Base-by-base conservation (phyloP, 805 yeast species). In the Schwanniomyces polymorphus region DNA sequence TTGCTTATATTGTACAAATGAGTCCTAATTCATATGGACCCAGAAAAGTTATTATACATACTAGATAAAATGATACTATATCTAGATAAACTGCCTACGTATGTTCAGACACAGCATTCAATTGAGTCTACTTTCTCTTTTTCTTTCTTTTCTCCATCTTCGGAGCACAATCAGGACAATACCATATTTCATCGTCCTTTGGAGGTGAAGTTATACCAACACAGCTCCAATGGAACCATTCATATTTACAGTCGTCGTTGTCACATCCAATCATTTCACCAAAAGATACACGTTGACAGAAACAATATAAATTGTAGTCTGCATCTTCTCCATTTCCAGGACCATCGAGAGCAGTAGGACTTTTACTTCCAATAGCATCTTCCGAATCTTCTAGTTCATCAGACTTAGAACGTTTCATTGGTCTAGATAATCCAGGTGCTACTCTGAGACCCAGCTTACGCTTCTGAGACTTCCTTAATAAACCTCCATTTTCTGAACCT, bases 201-300 rank as follows among this genome's bases (percentile, higher is more conserved):
- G 98, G 98, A 4, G 96, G 97, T 43, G 83, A 85, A 16, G 83
- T 84, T 49, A 92, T 72, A 1, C 96, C 96, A 37, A 92, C 97
- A 73, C 99, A 94, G 46, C 84, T 86, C 76, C 91, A 92, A 67
- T 94, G 99, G 70, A 92, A 92, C 98, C 98, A 92, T 63, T 90
- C 97, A 54, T 76, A 84, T 60, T 84, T 81, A 72, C 99, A 94
- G 56, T 86, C 84, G 21, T 86, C 86, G 52, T 90, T 88, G 63
- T 94, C 99, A 70, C 99, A 94, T 0, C 96, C 98, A 60, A 94
- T 89, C 99, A 94, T 94, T 58, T 86, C 91, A 25, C 99, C 99
- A 69, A 86, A 91, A 0, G 97, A 91, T 0, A 89, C 96, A 55
- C 94, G 86, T 64, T 90, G 97, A 63, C 99, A 94, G 69, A 88